Conservation (phyloP, 2,329 filamentous ascomycete genomes). For the Colletotrichum euphorbiae region DNA sequence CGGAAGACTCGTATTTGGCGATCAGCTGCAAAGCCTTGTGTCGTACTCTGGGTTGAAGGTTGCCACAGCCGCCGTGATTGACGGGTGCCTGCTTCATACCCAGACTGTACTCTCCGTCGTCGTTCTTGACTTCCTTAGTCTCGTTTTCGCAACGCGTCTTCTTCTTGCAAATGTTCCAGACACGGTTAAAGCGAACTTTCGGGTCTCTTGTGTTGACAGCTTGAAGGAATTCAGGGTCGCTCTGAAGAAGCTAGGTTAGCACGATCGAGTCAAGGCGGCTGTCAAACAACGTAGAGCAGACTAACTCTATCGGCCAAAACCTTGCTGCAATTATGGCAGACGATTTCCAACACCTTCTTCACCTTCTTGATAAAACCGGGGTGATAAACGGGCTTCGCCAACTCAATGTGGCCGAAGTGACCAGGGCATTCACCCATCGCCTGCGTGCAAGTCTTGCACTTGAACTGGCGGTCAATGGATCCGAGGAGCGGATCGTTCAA, state of each 20-base stretch:
- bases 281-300: constrained; percentile 68
- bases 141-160: constrained; percentile 88
- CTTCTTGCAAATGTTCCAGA: constrained; percentile 93
- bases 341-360: constrained; percentile 98
- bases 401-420: constrained; percentile 98
- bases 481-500: constrained; percentile 96
- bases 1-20: constrained; percentile 79
- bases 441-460: constrained; percentile 96
- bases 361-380: constrained; percentile 97
- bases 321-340: constrained; percentile 99
- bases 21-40: constrained; percentile 87
- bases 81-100: constrained; percentile 67
- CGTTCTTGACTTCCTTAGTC: constrained; percentile 74
- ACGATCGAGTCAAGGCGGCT: constrained; percentile 64
- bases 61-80: constrained; percentile 92
- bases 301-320: constrained; percentile 98
- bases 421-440: constrained; percentile 96
- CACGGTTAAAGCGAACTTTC: constrained; percentile 91
- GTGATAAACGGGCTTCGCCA: constrained; percentile 96
- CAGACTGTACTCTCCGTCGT: constrained; percentile 72
- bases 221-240: constrained; percentile 83
- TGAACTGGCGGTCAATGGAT: constrained; percentile 94
- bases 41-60: constrained; percentile 87
- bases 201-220: constrained; percentile 89
- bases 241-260: constrained; percentile 75